A percentile compares a stretch with the other conserved stretches of the same genome.
These are phyloP conservation scores for Pichia sp. DNA, from an alignment of 1,139 yeast genomes.

Conservation along the genomic window DNA sequence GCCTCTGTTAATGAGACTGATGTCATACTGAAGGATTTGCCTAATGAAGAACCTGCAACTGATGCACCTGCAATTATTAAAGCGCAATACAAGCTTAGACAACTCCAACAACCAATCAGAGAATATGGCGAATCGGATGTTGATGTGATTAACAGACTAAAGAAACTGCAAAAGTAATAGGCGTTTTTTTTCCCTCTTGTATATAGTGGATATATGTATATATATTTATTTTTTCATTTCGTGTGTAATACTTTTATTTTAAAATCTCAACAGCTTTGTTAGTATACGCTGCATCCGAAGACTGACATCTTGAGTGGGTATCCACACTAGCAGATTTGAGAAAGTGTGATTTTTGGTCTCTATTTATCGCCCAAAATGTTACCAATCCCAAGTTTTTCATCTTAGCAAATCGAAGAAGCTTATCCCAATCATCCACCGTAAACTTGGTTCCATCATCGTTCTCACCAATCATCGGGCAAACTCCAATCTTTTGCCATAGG, in stretches of 20 bases:
- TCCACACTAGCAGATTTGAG: slow-evolving; percentile 15
- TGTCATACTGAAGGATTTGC: slow-evolving; percentile 1
- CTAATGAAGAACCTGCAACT: slow-evolving; percentile 14
- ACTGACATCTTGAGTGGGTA: slow-evolving; percentile 21
- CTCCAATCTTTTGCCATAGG: slow-evolving; percentile 26
- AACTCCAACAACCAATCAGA: slow-evolving; percentile 29
- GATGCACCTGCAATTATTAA: slow-evolving; percentile 21
- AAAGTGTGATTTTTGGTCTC: slow-evolving; percentile 25
- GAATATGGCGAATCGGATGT: slow-evolving; percentile 29
- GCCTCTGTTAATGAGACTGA: not conserved
- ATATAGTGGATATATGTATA: slow-evolving; percentile 1
- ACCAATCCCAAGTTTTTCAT: slow-evolving; percentile 23
- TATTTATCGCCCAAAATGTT: slow-evolving; percentile 32
- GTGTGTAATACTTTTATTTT: not conserved
- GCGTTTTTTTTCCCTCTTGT: not conserved
- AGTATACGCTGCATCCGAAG: slow-evolving; percentile 21
- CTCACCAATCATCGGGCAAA: slow-evolving; percentile 33
- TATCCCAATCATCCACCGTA: slow-evolving; percentile 23
- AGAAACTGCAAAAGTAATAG: slow-evolving; percentile 23
- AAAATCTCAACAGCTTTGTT: slow-evolving; percentile 8
- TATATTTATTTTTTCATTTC: not conserved
- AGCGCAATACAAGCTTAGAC: slow-evolving; percentile 29
- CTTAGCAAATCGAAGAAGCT: slow-evolving; percentile 21
- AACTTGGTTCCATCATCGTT: slow-evolving; percentile 29
- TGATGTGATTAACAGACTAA: slow-evolving; percentile 34